These are phyloP conservation scores for Xenoacremonium recifei DNA, from an alignment of 2,329 filamentous ascomycete genomes.

Conservation along the genomic window DNA sequence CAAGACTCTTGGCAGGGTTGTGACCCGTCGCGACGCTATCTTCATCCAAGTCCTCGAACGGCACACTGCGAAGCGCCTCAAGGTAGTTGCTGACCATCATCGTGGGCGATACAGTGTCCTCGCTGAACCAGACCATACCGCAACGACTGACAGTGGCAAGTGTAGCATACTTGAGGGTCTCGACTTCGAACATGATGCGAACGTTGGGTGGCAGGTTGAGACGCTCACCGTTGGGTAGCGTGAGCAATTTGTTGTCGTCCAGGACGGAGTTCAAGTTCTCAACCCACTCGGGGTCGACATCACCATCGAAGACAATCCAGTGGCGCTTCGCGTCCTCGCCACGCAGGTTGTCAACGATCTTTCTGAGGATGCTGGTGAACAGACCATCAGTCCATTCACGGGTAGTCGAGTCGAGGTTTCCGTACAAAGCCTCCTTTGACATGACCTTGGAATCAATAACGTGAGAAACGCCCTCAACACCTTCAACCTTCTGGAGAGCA, in stretches of 20 bases:
- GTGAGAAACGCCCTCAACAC: constrained; percentile 90
- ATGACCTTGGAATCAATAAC: constrained; percentile 99
- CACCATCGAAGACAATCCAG: constrained; percentile 99
- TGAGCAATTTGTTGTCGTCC: constrained; percentile 97
- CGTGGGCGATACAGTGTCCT: constrained; percentile 87
- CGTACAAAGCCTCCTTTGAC: constrained; percentile 97
- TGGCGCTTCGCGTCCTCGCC: constrained; percentile 96
- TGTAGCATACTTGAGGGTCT: constrained; percentile 95
- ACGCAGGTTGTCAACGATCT: constrained; percentile 97
- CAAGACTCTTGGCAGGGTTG: constrained; percentile 73
- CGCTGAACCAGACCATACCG: constrained; percentile 99
- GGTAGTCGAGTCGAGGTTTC: constrained; percentile 92
- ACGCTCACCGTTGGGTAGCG: constrained; percentile 95
- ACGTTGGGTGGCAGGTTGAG: constrained; percentile 93
- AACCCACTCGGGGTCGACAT: constrained; percentile 99
- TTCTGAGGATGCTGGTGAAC: constrained; percentile 95
- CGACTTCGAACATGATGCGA: constrained; percentile 99
- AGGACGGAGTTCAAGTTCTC: constrained; percentile 99
- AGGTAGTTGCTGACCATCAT: constrained; percentile 96
- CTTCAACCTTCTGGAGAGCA: constrained; percentile 86
- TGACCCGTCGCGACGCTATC: constrained; percentile 77
- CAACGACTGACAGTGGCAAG: constrained; percentile 98
- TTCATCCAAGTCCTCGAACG: constrained; percentile 95
- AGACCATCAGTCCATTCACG: constrained; percentile 98
- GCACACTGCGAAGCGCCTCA: constrained; percentile 73